Percentiles rank a stretch among this genome's conserved stretches.
Evolutionary conservation across 208 protist species (phyloP).

Genomic region (Novymonas esmeraldas): DNA sequence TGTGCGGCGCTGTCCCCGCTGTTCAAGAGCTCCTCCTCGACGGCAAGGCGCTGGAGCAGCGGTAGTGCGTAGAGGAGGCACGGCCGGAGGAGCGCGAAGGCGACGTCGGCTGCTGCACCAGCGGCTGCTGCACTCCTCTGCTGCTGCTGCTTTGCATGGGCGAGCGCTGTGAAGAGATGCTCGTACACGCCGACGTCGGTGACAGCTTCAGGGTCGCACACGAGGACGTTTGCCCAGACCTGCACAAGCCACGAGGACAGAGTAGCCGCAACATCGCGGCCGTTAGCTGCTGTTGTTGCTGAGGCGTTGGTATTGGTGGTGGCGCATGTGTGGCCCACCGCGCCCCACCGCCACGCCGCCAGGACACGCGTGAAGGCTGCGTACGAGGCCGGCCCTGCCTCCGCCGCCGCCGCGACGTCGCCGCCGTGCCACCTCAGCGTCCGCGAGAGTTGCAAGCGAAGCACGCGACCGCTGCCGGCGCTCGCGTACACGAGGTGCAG

Average conservation of each 20-base stretch:
- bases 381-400: background rate
- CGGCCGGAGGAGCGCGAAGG: conserved; percentile 31
- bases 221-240: conserved; percentile 21
- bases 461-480: conserved; percentile 18
- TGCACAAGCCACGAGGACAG: conserved; percentile 22
- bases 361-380: background rate
- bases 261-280: background rate
- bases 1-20: no score
- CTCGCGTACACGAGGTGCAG: conserved; percentile 30
- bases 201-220: conserved; percentile 23
- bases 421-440: background rate
- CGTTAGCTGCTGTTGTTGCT: background rate
- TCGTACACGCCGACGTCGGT: conserved; percentile 31
- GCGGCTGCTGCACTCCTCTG: background rate
- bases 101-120: conserved; percentile 8
- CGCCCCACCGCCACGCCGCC: background rate
- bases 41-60: conserved; percentile 18
- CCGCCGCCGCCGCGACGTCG: background rate
- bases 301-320: no score
- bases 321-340: background rate
- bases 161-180: conserved; percentile 20
- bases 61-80: conserved; percentile 34
- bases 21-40: conserved; percentile 17
- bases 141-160: conserved; percentile 18
- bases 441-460: conserved; percentile 23